These are phyloP conservation scores for Starmerella roubikii DNA, from an alignment of 805 yeast species.

Conservation along the genomic window DNA sequence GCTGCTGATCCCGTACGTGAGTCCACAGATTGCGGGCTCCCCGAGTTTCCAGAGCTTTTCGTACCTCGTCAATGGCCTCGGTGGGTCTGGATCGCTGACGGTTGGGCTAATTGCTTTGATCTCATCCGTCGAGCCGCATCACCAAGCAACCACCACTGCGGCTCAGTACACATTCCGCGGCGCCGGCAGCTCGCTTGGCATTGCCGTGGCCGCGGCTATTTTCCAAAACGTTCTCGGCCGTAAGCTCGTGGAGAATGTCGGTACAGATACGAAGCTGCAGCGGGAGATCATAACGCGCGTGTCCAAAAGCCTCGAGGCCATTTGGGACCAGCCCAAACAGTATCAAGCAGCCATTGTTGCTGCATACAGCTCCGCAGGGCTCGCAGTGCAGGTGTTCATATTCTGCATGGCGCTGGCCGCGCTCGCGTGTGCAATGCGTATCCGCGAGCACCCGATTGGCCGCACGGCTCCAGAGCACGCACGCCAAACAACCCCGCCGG, in stretches of 20 bases:
- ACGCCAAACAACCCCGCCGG: conserved; percentile 14
- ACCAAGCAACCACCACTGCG: conserved; percentile 77
- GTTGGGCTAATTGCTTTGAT: conserved; percentile 61
- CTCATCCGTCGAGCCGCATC: conserved; percentile 52
- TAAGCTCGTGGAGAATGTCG: conserved; percentile 22
- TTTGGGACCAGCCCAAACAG: conserved; percentile 34
- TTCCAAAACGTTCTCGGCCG: conserved; percentile 38
- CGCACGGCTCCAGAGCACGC: conserved; percentile 3
- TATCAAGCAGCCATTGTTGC: conserved; percentile 31
- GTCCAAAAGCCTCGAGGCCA: conserved; percentile 39
- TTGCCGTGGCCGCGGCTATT: conserved; percentile 51
- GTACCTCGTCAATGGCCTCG: conserved; percentile 43
- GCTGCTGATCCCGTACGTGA: conserved; percentile 26
- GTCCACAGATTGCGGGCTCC: conserved; percentile 45
- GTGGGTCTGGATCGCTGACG: conserved; percentile 55
- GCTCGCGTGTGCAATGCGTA: conserved; percentile 31
- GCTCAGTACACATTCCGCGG: conserved; percentile 81
- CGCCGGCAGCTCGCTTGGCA: conserved; percentile 77
- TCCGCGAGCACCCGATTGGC: conserved; percentile 37
- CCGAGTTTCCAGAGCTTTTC: conserved; percentile 32
- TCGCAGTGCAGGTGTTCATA: conserved; percentile 37
- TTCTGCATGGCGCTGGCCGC: conserved; percentile 32
- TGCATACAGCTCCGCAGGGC: conserved; percentile 38
- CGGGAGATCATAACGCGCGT: conserved; percentile 31
- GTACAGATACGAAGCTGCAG: conserved; percentile 27